Evolutionary conservation across 352 stramenopile species (phyloP).

Genomic region (Phytopythium cucurbitacearum): DNA sequence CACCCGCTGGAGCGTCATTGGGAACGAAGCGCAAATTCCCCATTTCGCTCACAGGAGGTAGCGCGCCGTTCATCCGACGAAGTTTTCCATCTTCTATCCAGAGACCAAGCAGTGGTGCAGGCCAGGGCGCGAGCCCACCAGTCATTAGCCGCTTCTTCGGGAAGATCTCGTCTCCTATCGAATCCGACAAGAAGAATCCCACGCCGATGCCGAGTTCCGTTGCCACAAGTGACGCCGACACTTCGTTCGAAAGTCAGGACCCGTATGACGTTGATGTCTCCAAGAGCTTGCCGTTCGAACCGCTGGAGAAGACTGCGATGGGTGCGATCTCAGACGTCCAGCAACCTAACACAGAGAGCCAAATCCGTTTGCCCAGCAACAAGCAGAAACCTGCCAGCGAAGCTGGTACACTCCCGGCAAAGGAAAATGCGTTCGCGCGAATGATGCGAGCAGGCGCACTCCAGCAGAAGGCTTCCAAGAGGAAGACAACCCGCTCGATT

Average conservation of each 20-base stretch:
- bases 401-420: slow-evolving; percentile 4
- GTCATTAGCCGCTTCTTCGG: slow-evolving; percentile 47
- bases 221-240: background rate
- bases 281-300: slow-evolving; percentile 50
- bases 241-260: slow-evolving; percentile 56
- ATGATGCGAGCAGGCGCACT: slow-evolving; percentile 73
- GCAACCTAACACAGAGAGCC: slow-evolving; percentile 39
- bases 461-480: slow-evolving; percentile 48
- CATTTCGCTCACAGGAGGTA: too few species aligned
- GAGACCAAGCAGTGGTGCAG: background rate
- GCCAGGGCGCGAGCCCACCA: slow-evolving; percentile 8
- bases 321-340: background rate
- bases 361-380: slow-evolving; percentile 14
- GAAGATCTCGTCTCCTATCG: slow-evolving; percentile 22
- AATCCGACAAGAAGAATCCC: slow-evolving; percentile 23
- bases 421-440: slow-evolving; percentile 77
- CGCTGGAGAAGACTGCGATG: slow-evolving; percentile 24
- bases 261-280: slow-evolving; percentile 34
- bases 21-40: too few species aligned
- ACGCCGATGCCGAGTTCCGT: background rate
- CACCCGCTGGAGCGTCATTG: too few species aligned
- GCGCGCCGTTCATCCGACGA: too few species aligned
- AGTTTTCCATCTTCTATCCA: too few species aligned
- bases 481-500: slow-evolving; percentile 28
- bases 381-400: background rate